Evolutionary conservation across 495 filamentous ascomycete species (phyloP), one percentile per base, ranked within the genome.

Genomic region (Mytilinidion resinicola): DNA sequence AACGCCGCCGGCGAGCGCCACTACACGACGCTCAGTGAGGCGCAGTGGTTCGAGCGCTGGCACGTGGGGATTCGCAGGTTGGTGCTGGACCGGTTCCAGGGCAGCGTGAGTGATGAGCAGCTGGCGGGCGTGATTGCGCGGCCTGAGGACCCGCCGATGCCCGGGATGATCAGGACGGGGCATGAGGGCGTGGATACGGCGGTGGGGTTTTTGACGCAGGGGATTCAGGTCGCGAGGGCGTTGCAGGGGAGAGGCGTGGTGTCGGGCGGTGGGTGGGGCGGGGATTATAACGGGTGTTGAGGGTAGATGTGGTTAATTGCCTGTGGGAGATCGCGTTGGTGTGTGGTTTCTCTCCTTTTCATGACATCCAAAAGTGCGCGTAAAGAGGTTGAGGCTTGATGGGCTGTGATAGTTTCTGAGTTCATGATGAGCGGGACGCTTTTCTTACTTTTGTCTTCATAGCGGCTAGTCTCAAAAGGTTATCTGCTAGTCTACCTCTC

Each of bases 11-110:
- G 47, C 3, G 56, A 38, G 34, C 74, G 68, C 54, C 59, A 64
- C 25, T 83, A 80, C 68, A 73, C 58, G 0, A 61, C 59, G 2
- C 39, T 69, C 4, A 66, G 56, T 36, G 69, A 71, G 53, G 57
- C 57, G 52, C 41, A 61, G 21, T 69, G 67, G 67, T 55, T 62
- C 33, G 53, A 59, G 41, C 59, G 56, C 44, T 65, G 68, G 66
- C 48, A 55, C 21, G 56, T 66, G n/a, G 59, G 61, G 25, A 61
- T 70, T 19, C 44, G 56, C 2, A 35, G 59, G 1, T 37, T 67
- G 19, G 66, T 51, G 10, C 34, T 68, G n/a, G 66, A 68, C 17
- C 51, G 63, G 3, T 67, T 42, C 44, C 46, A 66, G 34, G 66
- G 68, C 11, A 66, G 68, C 14, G 60, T 63, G 9, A 37, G 15